Evolutionary conservation across 768 basidiomycete genomes (phyloP), one percentile per base, ranked within the genome.

Genomic region (Mycena haematopus): DNA sequence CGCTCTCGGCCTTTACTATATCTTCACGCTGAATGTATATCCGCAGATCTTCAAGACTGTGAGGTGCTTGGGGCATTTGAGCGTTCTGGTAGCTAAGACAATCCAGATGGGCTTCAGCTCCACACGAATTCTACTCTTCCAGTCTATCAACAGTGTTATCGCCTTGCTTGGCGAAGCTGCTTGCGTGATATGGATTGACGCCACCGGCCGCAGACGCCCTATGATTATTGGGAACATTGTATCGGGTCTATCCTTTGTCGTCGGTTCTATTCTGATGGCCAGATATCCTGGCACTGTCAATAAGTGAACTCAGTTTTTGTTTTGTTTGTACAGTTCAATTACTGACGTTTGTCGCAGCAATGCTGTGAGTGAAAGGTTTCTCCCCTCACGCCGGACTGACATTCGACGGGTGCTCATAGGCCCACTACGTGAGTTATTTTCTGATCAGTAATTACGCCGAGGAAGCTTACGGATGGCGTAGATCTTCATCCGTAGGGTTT

Each of bases 111-210:
- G 81, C 17, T 82, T 82, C 69, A 73, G 71, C 29, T 72, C 79
- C 0, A 77, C 76, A 10, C 78, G 78, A 14, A 79, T 82, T 35
- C 77, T 85, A 17, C 74, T 83, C 35, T 80, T 85, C 68, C 84
- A 85, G 68, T 82, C 80, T 4, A 81, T 84, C 66, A 86, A 84
- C 72, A 81, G 80, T 27, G 71, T 84, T 47, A 83, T 86, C 58
- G 83, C 82, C 3, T 74, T 86, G 33, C 79, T 83, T 45, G 84
- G 82, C 5, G 82, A 86, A 65, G 73, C 64, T 5, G 78, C 78
- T 2, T 78, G 82, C 58, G 78, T 82, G 27, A 58, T 81, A 8
- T 82, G 78, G 77, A 71, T 82, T 21, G 81, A 83, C 59, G 71
- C 71, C 21, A 77, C 75, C 1, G 80, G 80, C 8, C 70, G 81